Evolutionary conservation across 2,329 filamentous ascomycete genomes (phyloP), one percentile per base, ranked within the genome.

Genomic region (Periconia digitata): DNA sequence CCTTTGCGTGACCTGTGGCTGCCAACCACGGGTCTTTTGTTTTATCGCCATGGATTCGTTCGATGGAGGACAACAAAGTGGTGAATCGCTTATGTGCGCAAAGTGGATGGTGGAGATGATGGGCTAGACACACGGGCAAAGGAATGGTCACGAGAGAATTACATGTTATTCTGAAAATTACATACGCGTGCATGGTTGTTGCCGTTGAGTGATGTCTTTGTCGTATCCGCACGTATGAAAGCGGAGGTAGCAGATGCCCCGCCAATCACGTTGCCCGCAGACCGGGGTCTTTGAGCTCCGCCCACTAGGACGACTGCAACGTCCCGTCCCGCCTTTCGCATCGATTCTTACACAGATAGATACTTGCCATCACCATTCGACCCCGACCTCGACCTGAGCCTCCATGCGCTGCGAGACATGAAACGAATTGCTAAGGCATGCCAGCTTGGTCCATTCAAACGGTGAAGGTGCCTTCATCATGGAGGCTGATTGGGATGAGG

Each of bases 401-500:
- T 13, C 37, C 4, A 36, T 44, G 48, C 58, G 60, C 55, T 51
- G 49, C 48, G 43, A 49, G 50, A 47, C 40, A 56, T 46, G 54
- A 56, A 49, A 49, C 54, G 45, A 47, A 41, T 49, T 49, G 36
- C 43, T 51, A 47, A 61, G 62, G 62, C 58, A 69, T 67, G 67
- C 63, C 55, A 60, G n/a, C n/a, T n/a, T n/a, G n/a, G n/a, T n/a
- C n/a, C n/a, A n/a, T n/a, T 50, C 49, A 49, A 49, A 39, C 51
- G 59, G 57, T 63, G 54, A 60, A 55, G 52, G 55, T 50, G 55
- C 44, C 54, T 47, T 48, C 56, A 67, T 37, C 37, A 80, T 80
- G 77, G 77, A 80, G 64, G 73, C 75, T 49, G 77, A 80, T 56
- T 79, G 76, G 76, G 75, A 75, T 59, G 76, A 80, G 68, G 74